Percentiles rank a stretch among this genome's conserved stretches.
Evolutionary conservation across 495 filamentous ascomycete genomes (phyloP).

Genomic region (Penicillium desertorum): DNA sequence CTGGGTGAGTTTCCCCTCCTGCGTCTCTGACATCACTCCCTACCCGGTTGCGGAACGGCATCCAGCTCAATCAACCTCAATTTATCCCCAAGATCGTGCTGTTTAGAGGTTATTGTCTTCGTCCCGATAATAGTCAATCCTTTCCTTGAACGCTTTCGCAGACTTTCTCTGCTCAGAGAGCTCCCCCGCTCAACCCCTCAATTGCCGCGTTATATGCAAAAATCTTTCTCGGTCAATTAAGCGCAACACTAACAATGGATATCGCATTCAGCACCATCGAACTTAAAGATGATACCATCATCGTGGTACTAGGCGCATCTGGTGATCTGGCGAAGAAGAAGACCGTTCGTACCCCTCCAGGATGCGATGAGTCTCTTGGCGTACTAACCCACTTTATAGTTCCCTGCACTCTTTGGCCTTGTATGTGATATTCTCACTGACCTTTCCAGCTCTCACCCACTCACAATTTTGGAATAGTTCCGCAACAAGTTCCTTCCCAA

Average conservation of each 20-base stretch:
- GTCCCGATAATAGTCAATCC: background rate
- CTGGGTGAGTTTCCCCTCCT: conserved; percentile 58
- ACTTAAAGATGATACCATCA: conserved; percentile 97
- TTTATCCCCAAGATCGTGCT: conserved; percentile 13
- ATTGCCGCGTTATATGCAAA: conserved; percentile 19
- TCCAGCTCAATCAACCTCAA: conserved; percentile 18
- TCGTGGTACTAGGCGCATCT: conserved; percentile 95
- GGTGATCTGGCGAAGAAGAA: conserved; percentile 99
- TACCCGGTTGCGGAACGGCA: conserved; percentile 21
- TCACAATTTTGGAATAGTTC: conserved; percentile 60
- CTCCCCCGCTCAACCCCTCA: conserved; percentile 23
- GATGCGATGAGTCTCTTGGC: conserved; percentile 12
- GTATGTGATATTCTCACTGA: conserved; percentile 57
- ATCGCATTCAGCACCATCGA: conserved; percentile 65
- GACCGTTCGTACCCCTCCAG: conserved; percentile 63
- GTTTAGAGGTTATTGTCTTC: background rate
- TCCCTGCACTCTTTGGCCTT: conserved; percentile 96
- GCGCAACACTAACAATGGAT: conserved; percentile 33
- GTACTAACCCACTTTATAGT: conserved; percentile 54
- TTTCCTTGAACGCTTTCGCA: conserved; percentile 1
- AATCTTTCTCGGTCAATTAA: conserved; percentile 16
- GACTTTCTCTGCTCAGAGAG: conserved; percentile 9
- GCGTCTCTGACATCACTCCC: conserved; percentile 50
- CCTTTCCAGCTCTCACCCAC: conserved; percentile 3
- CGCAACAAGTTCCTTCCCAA: conserved; percentile 98